A percentile compares a stretch with the other conserved stretches of the same genome.
Evolutionary conservation across 1,284 basidiomycete genomes (phyloP).

Genomic region (Volvariella volvacea): DNA sequence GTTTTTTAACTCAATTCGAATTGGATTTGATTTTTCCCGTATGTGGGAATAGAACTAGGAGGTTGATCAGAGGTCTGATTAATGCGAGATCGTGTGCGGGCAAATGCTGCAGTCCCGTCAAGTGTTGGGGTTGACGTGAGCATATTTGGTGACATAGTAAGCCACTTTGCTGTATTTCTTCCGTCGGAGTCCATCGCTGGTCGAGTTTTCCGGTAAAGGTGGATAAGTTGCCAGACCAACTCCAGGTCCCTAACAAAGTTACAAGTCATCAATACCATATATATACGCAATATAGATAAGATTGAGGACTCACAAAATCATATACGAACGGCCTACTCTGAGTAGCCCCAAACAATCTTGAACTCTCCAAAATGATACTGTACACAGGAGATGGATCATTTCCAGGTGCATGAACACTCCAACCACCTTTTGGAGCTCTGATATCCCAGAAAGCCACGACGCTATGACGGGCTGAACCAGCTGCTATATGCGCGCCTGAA

Average conservation of each 20-base stretch:
- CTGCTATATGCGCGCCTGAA: slow-evolving; percentile 53
- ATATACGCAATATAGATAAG: slow-evolving; percentile 1
- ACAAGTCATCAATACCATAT: too few relatives aligned
- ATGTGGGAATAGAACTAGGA: too few relatives aligned
- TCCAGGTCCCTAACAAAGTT: slow-evolving; percentile 37
- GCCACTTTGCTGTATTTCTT: slow-evolving; percentile 27
- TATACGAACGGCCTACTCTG: slow-evolving; percentile 68
- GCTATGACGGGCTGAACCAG: slow-evolving; percentile 67
- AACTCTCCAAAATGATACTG: slow-evolving; percentile 60
- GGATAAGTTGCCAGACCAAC: slow-evolving; percentile 55
- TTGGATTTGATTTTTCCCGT: too few relatives aligned
- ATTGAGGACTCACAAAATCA: slow-evolving; percentile 56
- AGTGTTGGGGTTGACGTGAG: too few relatives aligned
- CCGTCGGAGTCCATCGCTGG: slow-evolving; percentile 36
- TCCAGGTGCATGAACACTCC: slow-evolving; percentile 71
- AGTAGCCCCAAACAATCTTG: slow-evolving; percentile 67
- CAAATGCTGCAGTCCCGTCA: too few relatives aligned
- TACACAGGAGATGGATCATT: slow-evolving; percentile 74
- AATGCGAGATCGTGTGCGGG: too few relatives aligned
- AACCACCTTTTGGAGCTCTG: slow-evolving; percentile 49
- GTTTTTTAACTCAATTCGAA: too few relatives aligned
- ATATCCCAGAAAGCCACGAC: slow-evolving; percentile 76
- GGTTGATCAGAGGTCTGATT: too few relatives aligned
- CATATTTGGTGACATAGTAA: slow-evolving; percentile 50
- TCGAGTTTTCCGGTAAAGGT: slow-evolving; percentile 24